Base-by-base conservation (phyloP, 257 asterid genomes). In the Apocynum venetum region DNA sequence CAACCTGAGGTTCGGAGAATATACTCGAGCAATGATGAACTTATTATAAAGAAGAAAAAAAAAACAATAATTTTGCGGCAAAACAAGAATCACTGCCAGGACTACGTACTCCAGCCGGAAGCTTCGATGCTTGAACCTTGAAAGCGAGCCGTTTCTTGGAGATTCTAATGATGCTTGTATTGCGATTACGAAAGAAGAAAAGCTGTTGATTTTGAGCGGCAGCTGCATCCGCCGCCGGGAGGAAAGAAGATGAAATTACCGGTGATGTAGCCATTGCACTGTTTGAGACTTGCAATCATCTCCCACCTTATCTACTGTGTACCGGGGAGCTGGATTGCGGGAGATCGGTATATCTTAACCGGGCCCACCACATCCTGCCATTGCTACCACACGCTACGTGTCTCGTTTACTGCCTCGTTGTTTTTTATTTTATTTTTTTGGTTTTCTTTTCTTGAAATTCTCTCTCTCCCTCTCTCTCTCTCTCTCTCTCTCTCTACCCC, bases 71-170 rank as follows among this genome's bases (percentile, higher is more conserved):
- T 35, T n/a, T 43, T 68, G 38, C 20, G 4, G 20, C 38, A 2
- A 68, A 40, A 6, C 10, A 38, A 65, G 25, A 65, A 13, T 17
- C 10, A 15, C 25, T 13, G 31, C 15, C 25, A 36, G 15, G 4
- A 11, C 12, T 3, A 56, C 84, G 8, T 89, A 91, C 97, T 71
- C 98, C 96, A 43, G 90, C 82, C 2, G 98, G 97, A 79, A 89
- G 90, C 87, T 95, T 93, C 31, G 90, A 96, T 14, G 97, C 97
- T 10, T 78, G 91, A 81, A 91, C 73, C 78, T 77, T 87, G 96
- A 91, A 85, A 59, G 61, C 83, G 65, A 48, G 43, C 59, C 83
- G 79, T 59, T 71, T 87, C 68, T 47, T 48, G 43, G 86, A 70
- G 38, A 56, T 53, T 46, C 47, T 69, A 56, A 19, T 15, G 40